Evolutionary conservation across 2,329 filamentous ascomycete genomes (phyloP), one percentile per base, ranked within the genome.

Genomic region (Xylaria polymorpha): DNA sequence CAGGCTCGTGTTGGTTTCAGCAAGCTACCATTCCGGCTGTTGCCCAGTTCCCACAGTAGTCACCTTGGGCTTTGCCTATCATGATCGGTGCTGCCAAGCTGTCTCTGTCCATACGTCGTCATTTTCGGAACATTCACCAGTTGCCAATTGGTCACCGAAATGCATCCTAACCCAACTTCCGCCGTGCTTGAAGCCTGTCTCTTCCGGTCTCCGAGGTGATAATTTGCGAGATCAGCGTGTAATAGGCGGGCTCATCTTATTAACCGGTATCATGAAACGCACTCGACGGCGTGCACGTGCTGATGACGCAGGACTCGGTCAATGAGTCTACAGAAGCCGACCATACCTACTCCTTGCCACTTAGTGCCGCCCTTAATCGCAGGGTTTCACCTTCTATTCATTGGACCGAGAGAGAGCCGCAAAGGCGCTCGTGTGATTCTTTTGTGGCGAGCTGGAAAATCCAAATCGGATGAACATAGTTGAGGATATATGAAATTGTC

Each of bases 291-390:
- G 53, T 48, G 58, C 58, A 51, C 37, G 41, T 61, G 22, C 43
- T 32, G 18, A 53, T 43, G 25, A 50, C 22, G 37, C 46, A 39
- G 50, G 41, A 44, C 39, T 67, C 64, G 55, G 56, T 70, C 60
- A 61, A 61, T 55, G 22, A 41, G n/a, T 57, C 50, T 37, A 62
- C 14, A 48, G 39, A 41, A 15, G 46, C 37, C 10, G n/a, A 32
- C 58, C 61, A 60, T 63, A 55, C 48, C 14, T 51, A 41, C 37
- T 55, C 53, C 12, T 66, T 57, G 62, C 69, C 69, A 66, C 69
- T 29, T 50, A 20, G 62, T 43, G 68, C 66, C 46, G 68, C 66
- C 57, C 46, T 70, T 67, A 51, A 39, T 51, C 44, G 46, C 39
- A 50, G 50, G 5, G 41, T 32, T 51, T 48, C 44, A 15, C 37